Evolutionary conservation across 2,329 filamentous ascomycete genomes (phyloP).

Genomic region (Ambrosiella cleistominuta): DNA sequence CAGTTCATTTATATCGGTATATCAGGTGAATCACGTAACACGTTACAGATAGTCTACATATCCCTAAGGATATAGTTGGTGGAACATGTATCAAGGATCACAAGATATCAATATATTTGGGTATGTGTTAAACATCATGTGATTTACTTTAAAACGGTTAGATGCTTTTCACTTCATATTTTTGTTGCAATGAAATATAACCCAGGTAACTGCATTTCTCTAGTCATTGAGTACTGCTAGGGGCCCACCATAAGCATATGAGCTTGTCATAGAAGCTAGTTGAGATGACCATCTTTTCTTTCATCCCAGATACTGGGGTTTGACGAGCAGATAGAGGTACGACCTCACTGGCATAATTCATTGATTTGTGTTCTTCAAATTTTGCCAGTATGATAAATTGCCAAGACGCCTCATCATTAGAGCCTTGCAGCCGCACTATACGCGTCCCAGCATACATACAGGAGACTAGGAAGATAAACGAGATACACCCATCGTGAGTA

Average conservation of each 20-base stretch:
- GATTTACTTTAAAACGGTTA: no score
- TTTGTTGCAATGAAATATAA: no score
- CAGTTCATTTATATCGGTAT: no score
- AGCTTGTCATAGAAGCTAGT: slow-evolving; percentile 64
- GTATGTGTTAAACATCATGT: no score
- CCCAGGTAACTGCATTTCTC: no score
- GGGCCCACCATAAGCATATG: slow-evolving; percentile 45
- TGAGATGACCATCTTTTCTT: slow-evolving; percentile 33
- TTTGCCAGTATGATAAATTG: slow-evolving; percentile 45
- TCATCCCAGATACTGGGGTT: neutral
- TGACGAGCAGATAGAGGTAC: slow-evolving; percentile 22
- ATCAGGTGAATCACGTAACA: no score
- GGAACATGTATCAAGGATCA: no score
- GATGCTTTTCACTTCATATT: no score
- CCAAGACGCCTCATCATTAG: slow-evolving; percentile 29
- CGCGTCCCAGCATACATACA: slow-evolving; percentile 84
- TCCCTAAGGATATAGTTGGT: no score
- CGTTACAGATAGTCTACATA: no score
- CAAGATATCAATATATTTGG: no score
- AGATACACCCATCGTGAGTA: slow-evolving; percentile 10
- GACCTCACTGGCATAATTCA: slow-evolving; percentile 82
- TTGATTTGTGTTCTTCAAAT: slow-evolving; percentile 77
- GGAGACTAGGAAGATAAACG: slow-evolving; percentile 49
- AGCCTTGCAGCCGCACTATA: slow-evolving; percentile 33
- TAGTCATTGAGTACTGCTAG: neutral